Evolutionary conservation across 106 monocot genomes (phyloP).

Genomic region (Agapanthus africanus): DNA sequence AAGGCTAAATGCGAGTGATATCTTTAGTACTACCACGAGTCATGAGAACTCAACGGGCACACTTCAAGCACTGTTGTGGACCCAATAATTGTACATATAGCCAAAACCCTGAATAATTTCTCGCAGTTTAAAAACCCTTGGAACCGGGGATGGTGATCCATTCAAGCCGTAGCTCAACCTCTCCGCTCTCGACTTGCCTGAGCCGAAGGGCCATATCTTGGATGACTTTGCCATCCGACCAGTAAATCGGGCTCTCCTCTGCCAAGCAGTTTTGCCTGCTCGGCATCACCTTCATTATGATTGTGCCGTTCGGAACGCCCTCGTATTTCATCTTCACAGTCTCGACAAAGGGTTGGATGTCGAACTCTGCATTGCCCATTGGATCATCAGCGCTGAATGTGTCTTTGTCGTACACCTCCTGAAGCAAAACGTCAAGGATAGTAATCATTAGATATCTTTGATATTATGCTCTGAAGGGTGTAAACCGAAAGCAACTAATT

Average conservation of each 20-base stretch:
- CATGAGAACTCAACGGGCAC: too few relatives aligned
- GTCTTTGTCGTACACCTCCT: conserved; percentile 67
- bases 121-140: conserved; percentile 21
- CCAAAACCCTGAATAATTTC: too few relatives aligned
- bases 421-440: too few relatives aligned
- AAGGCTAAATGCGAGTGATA: too few relatives aligned
- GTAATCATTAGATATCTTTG: too few relatives aligned
- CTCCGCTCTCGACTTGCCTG: conserved; percentile 44
- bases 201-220: conserved; percentile 49
- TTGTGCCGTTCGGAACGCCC: conserved; percentile 17
- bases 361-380: conserved; percentile 58
- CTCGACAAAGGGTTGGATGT: conserved; percentile 41
- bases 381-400: conserved; percentile 38
- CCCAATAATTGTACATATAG: too few relatives aligned
- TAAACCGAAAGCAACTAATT: too few relatives aligned
- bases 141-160: conserved; percentile 37
- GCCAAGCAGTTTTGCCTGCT: conserved; percentile 40
- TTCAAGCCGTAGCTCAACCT: conserved; percentile 43
- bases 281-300: conserved; percentile 29
- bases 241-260: conserved; percentile 43
- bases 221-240: conserved; percentile 30
- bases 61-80: too few relatives aligned
- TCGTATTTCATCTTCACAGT: conserved; percentile 26
- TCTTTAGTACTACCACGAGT: too few relatives aligned
- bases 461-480: too few relatives aligned